Conservation (phyloP, 352 stramenopile genomes). For the Pythium vanterpoolii region DNA sequence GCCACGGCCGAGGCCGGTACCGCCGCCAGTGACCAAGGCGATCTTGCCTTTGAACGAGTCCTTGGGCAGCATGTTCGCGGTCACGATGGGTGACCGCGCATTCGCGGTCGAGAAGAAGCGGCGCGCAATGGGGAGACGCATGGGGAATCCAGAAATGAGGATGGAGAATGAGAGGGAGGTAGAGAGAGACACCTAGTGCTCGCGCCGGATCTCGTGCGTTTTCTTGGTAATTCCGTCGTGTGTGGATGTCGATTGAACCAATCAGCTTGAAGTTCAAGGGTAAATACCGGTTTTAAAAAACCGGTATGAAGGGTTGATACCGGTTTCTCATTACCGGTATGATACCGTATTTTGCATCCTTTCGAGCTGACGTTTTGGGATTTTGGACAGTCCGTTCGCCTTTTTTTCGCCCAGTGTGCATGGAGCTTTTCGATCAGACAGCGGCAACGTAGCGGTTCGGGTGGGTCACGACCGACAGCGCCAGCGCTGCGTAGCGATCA, state of each 20-base stretch:
- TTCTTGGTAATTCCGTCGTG: conserved; percentile 12
- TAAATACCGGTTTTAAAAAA: neutral
- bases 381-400: neutral
- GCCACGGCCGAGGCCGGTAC: conserved; percentile 93
- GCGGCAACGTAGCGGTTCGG: neutral
- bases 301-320: conserved; percentile 2
- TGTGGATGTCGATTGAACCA: conserved; percentile 17
- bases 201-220: conserved; percentile 1
- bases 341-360: conserved; percentile 6
- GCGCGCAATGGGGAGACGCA: conserved; percentile 4
- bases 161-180: neutral
- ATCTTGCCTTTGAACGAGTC: conserved; percentile 78
- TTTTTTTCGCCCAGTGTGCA: conserved; percentile 12
- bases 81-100: conserved; percentile 32
- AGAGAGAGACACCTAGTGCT: neutral
- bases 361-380: conserved; percentile 15
- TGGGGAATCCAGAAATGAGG: neutral
- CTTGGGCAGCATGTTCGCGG: conserved; percentile 62
- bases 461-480: neutral
- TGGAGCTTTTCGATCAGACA: neutral
- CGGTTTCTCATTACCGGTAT: conserved; percentile 11
- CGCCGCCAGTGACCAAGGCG: conserved; percentile 93
- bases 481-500: neutral
- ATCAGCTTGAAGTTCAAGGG: conserved; percentile 24
- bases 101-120: conserved; percentile 17